Base-by-base conservation (phyloP, 306 rosid species). In the Alnus glutinosa region DNA sequence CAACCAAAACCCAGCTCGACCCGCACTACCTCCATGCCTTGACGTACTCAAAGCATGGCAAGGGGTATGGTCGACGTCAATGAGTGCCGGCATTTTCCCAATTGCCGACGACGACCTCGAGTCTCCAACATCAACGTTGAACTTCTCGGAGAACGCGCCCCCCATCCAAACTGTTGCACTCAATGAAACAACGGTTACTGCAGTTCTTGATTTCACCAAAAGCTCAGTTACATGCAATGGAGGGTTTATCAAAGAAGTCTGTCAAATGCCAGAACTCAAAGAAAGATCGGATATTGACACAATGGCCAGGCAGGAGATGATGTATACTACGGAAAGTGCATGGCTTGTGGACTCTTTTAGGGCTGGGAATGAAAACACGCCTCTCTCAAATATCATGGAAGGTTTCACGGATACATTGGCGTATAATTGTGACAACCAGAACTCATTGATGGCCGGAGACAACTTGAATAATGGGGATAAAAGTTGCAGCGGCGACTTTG, bases 21-120 rank as follows among this genome's bases (percentile, higher is more conserved):
- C 81, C 1, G 73, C 83, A 1, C 79, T 39, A 0, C 89, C 71
- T 2, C 87, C 83, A 0, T 83, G 82, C 77, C 86, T 84, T 8
- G 80, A 92, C 76, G 80, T 90, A 9, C 87, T 88, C 77, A 90
- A 86, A 63, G 95, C 89, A 1, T 90, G 92, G 95, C 90, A 85
- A 37, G 75, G 70, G 18, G 78, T 85, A 19, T 88, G 92, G 89
- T 70, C 84, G 0, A 77, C 79, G 54, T 28, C 75, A 28, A 44
- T 32, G 7, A 52, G 55, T 58, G 59, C 23, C 0, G 23, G 70
- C 42, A 36, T 64, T 10, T 64, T 36, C 28, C 48, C 70, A 11
- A 16, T 80, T 32, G 23, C 79, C 30, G 37, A 75, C 0, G 87
- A 74, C 30, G 81, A 74, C 61, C 84, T 87, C 1, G 86, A 87